Evolutionary conservation across 768 basidiomycete species (phyloP), one percentile per base, ranked within the genome.

Genomic region (Agrocybe praecox): DNA sequence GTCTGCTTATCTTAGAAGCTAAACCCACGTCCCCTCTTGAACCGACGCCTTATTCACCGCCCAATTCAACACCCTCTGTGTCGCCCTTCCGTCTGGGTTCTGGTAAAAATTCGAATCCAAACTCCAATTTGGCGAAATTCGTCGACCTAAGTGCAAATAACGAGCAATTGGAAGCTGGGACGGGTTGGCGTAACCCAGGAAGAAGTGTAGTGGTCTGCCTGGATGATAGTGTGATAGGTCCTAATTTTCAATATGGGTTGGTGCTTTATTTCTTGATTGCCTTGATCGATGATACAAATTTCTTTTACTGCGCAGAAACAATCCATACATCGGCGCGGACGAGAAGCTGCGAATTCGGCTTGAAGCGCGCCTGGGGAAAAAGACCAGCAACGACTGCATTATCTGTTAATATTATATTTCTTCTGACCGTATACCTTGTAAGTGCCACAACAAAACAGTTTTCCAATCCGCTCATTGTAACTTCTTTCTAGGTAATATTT

Each of bases 241-340:
- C 72, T 0, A 80, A 80, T 52, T 62, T 87, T 6, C 78, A 82
- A 49, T 83, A 83, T 52, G 75, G 77, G 85, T 87, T 53, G 67
- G 85, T 75, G 7, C 32, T 52, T 24, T 10, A 34, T 36, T 23
- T 29, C 19, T 46, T 9, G 6, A 49, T 6, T 55, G 44, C 19
- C 54, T 26, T 6, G 17, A 14, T 23, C 32, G 10, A 49, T 43
- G 2, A 53, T 43, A 8, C 21, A 12, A 26, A 44, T 43, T 52
- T 66, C 32, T 43, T 40, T 47, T 22, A 29, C 9, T 29, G 46
- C 32, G 11, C 44, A 81, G 79, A 2, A 78, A 76, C 21, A 82
- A 74, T 14, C 74, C 79, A 1, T 84, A 78, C 60, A 77, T 83
- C 22, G 74, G 72, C 0, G 46, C 64, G 1, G 81, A 84, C 50